phyloP scores from a whole-genome alignment of 768 basidiomycete genomes.

The Boletus tomentosulus region DNA sequence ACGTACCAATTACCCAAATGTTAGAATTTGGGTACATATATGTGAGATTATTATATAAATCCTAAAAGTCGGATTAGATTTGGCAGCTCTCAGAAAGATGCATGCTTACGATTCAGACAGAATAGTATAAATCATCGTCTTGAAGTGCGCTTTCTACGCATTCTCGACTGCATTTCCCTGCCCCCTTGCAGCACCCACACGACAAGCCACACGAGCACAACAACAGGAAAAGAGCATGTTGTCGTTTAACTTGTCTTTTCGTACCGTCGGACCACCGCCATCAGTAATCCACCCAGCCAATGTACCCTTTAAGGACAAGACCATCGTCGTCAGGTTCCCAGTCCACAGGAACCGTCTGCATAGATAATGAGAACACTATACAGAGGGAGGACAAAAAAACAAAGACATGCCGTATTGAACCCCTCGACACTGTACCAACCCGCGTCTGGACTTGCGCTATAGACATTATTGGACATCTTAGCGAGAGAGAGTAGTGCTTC shows the following conservation, averaged over 20 bases:
- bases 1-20: slow-evolving; percentile 49
- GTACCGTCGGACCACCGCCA: slow-evolving; percentile 75
- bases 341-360: slow-evolving; percentile 70
- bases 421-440: slow-evolving; percentile 71
- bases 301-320: slow-evolving; percentile 93
- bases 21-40: slow-evolving; percentile 85
- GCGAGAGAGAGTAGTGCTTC: slow-evolving; percentile 73
- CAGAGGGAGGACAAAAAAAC: background rate
- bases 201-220: slow-evolving; percentile 92
- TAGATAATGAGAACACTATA: background rate
- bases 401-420: slow-evolving; percentile 54
- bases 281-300: slow-evolving; percentile 65
- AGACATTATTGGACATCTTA: slow-evolving; percentile 89
- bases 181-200: slow-evolving; percentile 81
- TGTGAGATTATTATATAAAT: slow-evolving; percentile 88
- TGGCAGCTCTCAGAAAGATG: background rate
- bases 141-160: slow-evolving; percentile 77
- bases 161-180: slow-evolving; percentile 70
- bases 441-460: slow-evolving; percentile 45
- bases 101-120: slow-evolving; percentile 69
- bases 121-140: slow-evolving; percentile 85
- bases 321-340: slow-evolving; percentile 89
- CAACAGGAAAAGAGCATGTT: slow-evolving; percentile 96
- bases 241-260: slow-evolving; percentile 92
- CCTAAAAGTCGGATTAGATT: slow-evolving; percentile 39